phyloP scores from a whole-genome alignment of 1,284 basidiomycete genomes.

The Puccinia hordei region DNA sequence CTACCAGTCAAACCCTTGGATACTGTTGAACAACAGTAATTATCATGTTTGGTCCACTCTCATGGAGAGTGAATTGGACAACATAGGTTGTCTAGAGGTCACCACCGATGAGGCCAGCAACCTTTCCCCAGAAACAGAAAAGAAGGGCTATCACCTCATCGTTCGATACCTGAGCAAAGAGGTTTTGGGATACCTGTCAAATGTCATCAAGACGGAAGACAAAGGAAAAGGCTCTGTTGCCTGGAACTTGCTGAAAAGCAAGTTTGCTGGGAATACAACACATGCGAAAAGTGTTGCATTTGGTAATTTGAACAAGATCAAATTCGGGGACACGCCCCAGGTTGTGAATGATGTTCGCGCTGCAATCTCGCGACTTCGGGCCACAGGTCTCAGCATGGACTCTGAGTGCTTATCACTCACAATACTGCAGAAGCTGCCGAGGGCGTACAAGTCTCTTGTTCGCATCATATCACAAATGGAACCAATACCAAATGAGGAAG shows the following conservation, averaged over 20 bases:
- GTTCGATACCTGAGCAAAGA: conserved; percentile 10
- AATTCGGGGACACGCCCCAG: not conserved
- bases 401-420: not conserved
- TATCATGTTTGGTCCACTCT: no score
- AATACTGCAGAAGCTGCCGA: not conserved
- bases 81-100: no score
- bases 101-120: no score
- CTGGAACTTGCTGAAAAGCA: not conserved
- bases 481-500: conserved; percentile 1
- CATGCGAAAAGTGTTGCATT: not conserved
- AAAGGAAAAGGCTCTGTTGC: conserved; percentile 2
- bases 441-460: not conserved
- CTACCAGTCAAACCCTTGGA: no score
- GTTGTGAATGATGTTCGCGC: not conserved
- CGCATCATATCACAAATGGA: conserved; percentile 21
- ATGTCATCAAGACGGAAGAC: conserved; percentile 13
- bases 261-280: no score
- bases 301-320: not conserved
- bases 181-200: conserved; percentile 3
- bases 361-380: not conserved
- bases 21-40: no score
- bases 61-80: no score
- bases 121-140: no score
- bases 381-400: not conserved
- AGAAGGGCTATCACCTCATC: no score